phyloP scores from a whole-genome alignment of 176 grass and related monocot species.

The Zizania latifolia region DNA sequence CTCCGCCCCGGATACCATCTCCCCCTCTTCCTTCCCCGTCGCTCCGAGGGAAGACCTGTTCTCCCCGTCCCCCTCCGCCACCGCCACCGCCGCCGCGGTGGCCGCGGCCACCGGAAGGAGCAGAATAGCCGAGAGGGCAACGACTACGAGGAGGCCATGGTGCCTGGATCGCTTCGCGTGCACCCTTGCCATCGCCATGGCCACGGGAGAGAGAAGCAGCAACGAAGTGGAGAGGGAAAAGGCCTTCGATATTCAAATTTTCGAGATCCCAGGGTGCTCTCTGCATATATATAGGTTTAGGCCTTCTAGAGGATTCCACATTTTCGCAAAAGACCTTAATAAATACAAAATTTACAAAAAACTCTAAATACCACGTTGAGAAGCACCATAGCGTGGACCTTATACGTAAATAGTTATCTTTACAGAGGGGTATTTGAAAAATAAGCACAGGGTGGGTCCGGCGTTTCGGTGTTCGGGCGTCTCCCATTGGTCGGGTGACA shows the following conservation, averaged over 20 bases:
- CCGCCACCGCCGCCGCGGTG: slow-evolving; percentile 5
- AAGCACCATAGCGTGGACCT: background rate
- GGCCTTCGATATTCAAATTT: background rate
- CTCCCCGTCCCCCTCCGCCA: slow-evolving; percentile 19
- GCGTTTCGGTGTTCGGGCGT: slow-evolving; percentile 23
- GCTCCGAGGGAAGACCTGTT: slow-evolving; percentile 45
- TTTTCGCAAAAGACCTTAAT: background rate
- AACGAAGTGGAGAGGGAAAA: background rate
- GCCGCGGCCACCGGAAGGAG: slow-evolving; percentile 19
- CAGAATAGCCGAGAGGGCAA: background rate
- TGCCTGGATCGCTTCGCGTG: background rate
- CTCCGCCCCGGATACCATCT: slow-evolving; percentile 26
- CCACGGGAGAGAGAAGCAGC: background rate
- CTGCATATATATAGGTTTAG: slow-evolving; percentile 18
- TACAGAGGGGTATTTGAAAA: accelerated
- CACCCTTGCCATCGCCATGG: slow-evolving; percentile 26
- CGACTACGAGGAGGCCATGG: background rate
- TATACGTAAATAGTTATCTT: accelerated
- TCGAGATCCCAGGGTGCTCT: background rate
- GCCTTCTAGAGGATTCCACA: too few species aligned
- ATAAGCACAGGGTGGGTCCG: background rate
- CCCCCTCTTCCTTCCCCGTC: slow-evolving; percentile 46
- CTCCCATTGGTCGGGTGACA: slow-evolving; percentile 36
- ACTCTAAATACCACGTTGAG: too few species aligned
- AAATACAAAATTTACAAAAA: accelerated